Percentiles rank a stretch among this genome's conserved stretches.
Evolutionary conservation across 1,284 basidiomycete species (phyloP).

Genomic region (Tilletia caries): DNA sequence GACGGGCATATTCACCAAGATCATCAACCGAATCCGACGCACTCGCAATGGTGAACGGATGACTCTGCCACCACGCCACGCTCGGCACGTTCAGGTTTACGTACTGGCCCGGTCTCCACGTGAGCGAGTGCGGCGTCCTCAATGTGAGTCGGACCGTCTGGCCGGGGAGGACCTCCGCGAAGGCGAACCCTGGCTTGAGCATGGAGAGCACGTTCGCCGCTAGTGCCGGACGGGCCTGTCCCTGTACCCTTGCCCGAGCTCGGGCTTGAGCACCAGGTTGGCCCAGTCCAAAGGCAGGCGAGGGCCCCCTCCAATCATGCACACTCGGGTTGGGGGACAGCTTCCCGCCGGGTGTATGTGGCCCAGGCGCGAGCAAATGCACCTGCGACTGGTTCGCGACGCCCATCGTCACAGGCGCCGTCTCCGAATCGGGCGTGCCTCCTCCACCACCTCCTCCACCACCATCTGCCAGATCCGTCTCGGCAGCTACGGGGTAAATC

Average conservation of each 20-base stretch:
- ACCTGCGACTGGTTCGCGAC: background rate
- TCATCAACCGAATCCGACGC: conserved; percentile 59
- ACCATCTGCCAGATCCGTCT: background rate
- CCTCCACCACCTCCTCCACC: too few relatives aligned
- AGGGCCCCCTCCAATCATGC: too few relatives aligned
- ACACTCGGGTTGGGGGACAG: background rate
- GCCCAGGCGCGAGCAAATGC: background rate
- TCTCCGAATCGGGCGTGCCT: too few relatives aligned
- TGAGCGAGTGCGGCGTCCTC: conserved; percentile 58
- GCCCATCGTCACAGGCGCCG: too few relatives aligned
- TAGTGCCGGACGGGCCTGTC: conserved; percentile 44
- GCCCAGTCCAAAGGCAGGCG: too few relatives aligned
- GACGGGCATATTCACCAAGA: too few relatives aligned
- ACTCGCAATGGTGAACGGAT: conserved; percentile 77
- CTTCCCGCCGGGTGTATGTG: background rate
- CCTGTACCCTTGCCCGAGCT: background rate
- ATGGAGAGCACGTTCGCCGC: conserved; percentile 41
- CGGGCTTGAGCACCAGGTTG: too few relatives aligned
- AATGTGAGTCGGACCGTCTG: conserved; percentile 72
- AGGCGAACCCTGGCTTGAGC: conserved; percentile 64
- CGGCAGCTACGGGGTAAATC: background rate
- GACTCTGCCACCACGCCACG: conserved; percentile 67
- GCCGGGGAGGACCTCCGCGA: conserved; percentile 74
- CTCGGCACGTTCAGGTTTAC: conserved; percentile 71
- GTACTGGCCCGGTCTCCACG: conserved; percentile 76